phyloP scores from a whole-genome alignment of 106 monocot species.

The Chionographis japonica region DNA sequence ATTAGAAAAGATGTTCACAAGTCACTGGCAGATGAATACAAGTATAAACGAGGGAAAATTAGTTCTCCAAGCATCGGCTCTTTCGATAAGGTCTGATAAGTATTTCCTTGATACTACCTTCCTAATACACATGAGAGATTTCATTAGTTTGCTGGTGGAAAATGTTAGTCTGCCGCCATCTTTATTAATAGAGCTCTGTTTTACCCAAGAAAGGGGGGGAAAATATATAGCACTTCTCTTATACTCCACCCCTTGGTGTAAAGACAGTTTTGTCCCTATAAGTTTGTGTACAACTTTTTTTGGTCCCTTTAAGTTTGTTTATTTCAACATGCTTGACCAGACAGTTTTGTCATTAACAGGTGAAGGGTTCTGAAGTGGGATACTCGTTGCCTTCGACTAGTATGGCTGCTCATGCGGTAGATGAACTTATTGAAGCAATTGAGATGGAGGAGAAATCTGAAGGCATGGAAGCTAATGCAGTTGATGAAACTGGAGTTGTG shows the following conservation, averaged over 20 bases:
- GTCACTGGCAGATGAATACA: constrained; percentile 23
- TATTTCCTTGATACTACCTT: neutral
- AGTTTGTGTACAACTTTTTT: too few species aligned
- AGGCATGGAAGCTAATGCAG: constrained; percentile 14
- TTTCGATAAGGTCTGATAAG: constrained; percentile 23
- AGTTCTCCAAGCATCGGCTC: neutral
- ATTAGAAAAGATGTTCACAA: constrained; percentile 13
- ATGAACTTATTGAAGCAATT: constrained; percentile 58
- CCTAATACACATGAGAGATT: neutral
- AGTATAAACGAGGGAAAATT: constrained; percentile 30
- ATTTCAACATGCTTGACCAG: too few species aligned
- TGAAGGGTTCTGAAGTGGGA: constrained; percentile 30
- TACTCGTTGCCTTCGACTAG: constrained; percentile 46
- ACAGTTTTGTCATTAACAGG: constrained; percentile 18
- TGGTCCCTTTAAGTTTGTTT: too few species aligned
- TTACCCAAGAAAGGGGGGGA: too few species aligned
- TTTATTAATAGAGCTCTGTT: too few species aligned
- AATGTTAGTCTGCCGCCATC: too few species aligned
- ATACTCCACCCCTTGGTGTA: too few species aligned
- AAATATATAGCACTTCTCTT: too few species aligned
- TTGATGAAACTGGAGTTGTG: constrained; percentile 23
- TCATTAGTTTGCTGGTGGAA: neutral
- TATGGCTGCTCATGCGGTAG: constrained; percentile 67
- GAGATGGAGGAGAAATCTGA: constrained; percentile 56
- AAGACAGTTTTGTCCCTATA: too few species aligned